Evolutionary conservation across 306 rosid genomes (phyloP), one percentile per base, ranked within the genome.

Genomic region (Dicorynia guianensis): DNA sequence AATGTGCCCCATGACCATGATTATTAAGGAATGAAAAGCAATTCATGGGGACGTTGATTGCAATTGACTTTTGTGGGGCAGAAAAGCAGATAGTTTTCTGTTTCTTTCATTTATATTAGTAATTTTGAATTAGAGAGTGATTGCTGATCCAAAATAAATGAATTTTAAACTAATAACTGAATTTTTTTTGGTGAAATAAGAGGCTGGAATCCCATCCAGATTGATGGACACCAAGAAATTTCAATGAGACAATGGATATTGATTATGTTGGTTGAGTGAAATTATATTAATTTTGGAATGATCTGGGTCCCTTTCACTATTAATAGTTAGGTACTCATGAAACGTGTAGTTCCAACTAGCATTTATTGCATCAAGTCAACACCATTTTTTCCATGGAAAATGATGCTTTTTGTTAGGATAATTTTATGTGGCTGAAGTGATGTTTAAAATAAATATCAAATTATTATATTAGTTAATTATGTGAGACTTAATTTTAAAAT

Each of bases 291-390:
- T 62, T 73, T 73, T 33, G 11, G 79, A 69, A 54, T 74, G 63
- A 75, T 48, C 0, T 50, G 52, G 68, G 77, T 69, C 77, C 66
- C 61, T 15, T 5, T 75, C 36, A 63, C 47, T 30, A 60, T 80
- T 60, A 81, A 69, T 69, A 14, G 80, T 80, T 69, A 52, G 84
- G 80, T 75, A 68, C 68, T 53, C 54, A 52, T 2, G 25, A 75
- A 74, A 54, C 44, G 60, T 49, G 36, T 42, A 59, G n/a, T 30
- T 74, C 79, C 49, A 66, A 39, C 72, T 19, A 30, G 73, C 80
- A 75, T 80, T 80, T 69, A 80, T 33, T 75, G 65, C 80, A 42
- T 63, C 71, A 69, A 46, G 84, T 80, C 84, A 69, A 69, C 80
- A 68, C 59, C 79, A 17, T 11, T 48, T 48, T 48, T 13, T 4